Base-by-base conservation (phyloP, 345 rosid species). In the Kernera saxatilis region DNA sequence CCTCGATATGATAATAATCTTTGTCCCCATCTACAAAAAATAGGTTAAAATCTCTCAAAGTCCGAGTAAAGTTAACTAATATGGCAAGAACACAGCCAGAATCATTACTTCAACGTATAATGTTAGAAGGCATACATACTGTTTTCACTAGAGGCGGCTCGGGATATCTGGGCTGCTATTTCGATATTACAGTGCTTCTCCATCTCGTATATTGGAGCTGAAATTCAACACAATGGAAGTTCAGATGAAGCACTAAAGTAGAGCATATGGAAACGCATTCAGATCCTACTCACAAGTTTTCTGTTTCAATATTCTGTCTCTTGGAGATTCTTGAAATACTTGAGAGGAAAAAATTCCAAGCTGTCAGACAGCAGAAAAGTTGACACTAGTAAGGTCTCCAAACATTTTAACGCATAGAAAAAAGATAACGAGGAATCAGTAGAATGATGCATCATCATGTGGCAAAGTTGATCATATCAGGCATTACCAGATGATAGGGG, bases 261-360 rank as follows among this genome's bases (percentile, higher is more conserved):
- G 4, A 46, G n/a, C 25, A 55, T 45, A 19, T 30, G 44, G n/a
- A 75, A 54, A 69, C 45, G 27, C 13, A 52, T 19, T 1, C 11
- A 27, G 32, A 11, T 45, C 18, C 67, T 21, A 70, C 79, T 70
- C 81, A 91, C 99, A 94, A 73, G 82, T 79, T 79, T 94, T 88
- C 67, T 87, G 84, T 78, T 87, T 88, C 88, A 85, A 82, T 69
- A 82, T 78, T 78, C 86, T 89, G 30, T 88, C 93, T 64, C 82
- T 84, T 5, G 93, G 87, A 77, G 96, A 89, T 69, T 89, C 97
- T 84, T 91, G 97, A 79, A 94, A 87, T 37, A 94, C 96, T 70
- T 91, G 97, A 67, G 99, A 88, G 51, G 96, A 94, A 83, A 94
- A 91, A 19, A 91, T 93, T 73, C 99, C 99, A 19, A 94, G 99